Evolutionary conservation across 2,329 filamentous ascomycete species (phyloP), one percentile per base, ranked within the genome.

Genomic region (Clarireedia homoeocarpa): DNA sequence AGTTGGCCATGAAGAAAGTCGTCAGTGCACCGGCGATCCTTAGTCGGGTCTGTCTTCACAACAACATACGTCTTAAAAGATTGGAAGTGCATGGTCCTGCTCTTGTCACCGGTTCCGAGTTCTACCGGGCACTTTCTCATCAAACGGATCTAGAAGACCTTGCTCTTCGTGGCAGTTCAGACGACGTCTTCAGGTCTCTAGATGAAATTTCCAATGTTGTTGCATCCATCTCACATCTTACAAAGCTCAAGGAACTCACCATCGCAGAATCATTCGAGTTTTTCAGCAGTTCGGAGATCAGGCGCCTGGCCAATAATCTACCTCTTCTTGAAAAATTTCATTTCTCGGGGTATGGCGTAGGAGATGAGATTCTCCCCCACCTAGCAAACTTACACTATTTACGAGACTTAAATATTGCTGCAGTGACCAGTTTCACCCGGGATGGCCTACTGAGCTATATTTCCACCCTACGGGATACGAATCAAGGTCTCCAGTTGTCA

Each of bases 291-390:
- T 67, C 71, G 7, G 77, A 85, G 40, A 71, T 86, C 36, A 66
- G 71, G 10, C 63, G 63, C 2, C 72, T 87, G 15, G 72, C 77
- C 24, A 58, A 66, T 1, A 66, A 71, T 9, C 69, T 68, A 6
- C 36, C 27, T 24, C 56, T 72, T 15, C 72, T 88, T 0, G 79
- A 84, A 60, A 75, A 80, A 12, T 68, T 87, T 14, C 76, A 73
- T 46, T 76, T 86, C 49, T 77, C 75, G 45, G 82, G 83, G 7
- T 73, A 76, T 45, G 77, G 78, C 15, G 68, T 79, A 23, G 73
- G 77, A 5, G 77, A 83, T 58, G 72, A 74, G 23, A 70, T 79
- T 10, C 73, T 77, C 55, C 65, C 66, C 36, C 64, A 67, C 3
- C 65, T 83, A 12, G 72, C 77, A 10, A 66, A 66, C 5, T 70